Conservation (phyloP, 2,329 filamentous ascomycete species). For the Aspergillus sclerotialis region DNA sequence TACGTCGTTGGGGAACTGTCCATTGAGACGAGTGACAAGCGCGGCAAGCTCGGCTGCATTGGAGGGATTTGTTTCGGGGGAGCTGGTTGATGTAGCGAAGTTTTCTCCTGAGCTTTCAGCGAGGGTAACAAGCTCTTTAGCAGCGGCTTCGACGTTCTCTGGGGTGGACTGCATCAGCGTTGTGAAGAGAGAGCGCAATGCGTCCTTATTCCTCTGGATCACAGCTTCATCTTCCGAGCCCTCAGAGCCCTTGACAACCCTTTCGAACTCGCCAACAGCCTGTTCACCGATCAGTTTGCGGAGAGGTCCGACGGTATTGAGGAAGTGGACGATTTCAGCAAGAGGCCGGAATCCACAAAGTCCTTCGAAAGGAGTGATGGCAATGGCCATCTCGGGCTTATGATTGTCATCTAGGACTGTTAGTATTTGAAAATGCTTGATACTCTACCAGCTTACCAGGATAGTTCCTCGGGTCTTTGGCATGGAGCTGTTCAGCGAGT, state of each 20-base stretch:
- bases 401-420: constrained; percentile 77
- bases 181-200: constrained; percentile 67
- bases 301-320: constrained; percentile 59
- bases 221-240: constrained; percentile 40
- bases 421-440: too few species aligned
- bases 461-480: constrained; percentile 84
- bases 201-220: constrained; percentile 64
- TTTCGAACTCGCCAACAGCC: constrained; percentile 48
- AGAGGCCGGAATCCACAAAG: constrained; percentile 92
- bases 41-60: constrained; percentile 60
- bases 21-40: constrained; percentile 69
- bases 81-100: constrained; percentile 57
- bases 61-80: constrained; percentile 27
- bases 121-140: constrained; percentile 62
- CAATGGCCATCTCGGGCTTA: constrained; percentile 99
- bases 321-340: constrained; percentile 77
- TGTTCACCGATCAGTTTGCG: constrained; percentile 55
- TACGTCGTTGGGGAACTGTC: constrained; percentile 81
- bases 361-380: constrained; percentile 91
- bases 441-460: constrained; percentile 58
- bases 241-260: constrained; percentile 50
- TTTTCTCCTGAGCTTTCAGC: constrained; percentile 60
- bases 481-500: constrained; percentile 81
- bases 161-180: constrained; percentile 72
- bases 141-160: constrained; percentile 57